These are phyloP conservation scores for Chalciporus pseudorubinellus DNA, from an alignment of 768 basidiomycete species.

Conservation along the genomic window DNA sequence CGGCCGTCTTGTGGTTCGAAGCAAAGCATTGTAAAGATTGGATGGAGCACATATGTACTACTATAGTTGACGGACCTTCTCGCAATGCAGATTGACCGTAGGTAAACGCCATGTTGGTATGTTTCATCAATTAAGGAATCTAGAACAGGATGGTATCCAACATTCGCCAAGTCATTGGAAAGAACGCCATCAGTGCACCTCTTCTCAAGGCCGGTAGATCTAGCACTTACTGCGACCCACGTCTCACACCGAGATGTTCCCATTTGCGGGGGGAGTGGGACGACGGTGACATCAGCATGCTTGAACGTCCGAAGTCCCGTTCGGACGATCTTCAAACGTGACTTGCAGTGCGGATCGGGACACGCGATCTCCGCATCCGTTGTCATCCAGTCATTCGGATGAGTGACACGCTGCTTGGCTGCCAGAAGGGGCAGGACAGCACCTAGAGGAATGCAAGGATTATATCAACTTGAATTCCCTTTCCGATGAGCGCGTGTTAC, in stretches of 20 bases:
- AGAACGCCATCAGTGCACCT: no score
- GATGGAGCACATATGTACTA: not conserved
- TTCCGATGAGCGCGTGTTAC: no score
- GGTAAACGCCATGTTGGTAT: no score
- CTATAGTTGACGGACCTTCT: no score
- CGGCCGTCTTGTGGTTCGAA: not conserved
- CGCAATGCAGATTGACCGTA: no score
- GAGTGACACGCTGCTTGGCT: constrained; percentile 58
- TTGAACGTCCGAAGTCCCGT: constrained; percentile 52
- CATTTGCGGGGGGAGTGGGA: constrained; percentile 27
- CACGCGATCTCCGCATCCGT: constrained; percentile 65
- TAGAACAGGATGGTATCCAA: no score
- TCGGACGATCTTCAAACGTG: constrained; percentile 49
- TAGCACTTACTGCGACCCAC: not conserved
- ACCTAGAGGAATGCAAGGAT: constrained; percentile 37
- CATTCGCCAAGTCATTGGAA: no score
- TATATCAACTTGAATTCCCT: not conserved
- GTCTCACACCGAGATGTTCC: not conserved
- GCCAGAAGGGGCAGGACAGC: constrained; percentile 65
- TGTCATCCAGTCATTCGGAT: constrained; percentile 65
- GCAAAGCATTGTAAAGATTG: not conserved
- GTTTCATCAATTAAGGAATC: no score
- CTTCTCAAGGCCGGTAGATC: no score
- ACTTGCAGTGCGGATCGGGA: constrained; percentile 65
- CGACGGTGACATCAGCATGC: constrained; percentile 53